Evolutionary conservation across 345 rosid genomes (phyloP).

Genomic region (Salix koriyanagi): DNA sequence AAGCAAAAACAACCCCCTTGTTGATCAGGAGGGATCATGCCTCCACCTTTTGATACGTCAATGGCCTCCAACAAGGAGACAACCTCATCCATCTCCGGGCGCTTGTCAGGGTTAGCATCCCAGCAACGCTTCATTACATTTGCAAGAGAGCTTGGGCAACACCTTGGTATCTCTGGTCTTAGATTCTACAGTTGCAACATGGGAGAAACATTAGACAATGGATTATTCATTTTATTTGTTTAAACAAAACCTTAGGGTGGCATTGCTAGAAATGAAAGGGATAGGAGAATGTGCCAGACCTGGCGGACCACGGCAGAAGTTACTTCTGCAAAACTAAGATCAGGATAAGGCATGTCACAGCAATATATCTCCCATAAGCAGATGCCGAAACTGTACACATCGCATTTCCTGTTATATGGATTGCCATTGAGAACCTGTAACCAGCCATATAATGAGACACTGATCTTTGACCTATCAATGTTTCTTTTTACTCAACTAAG

Average conservation of each 20-base stretch:
- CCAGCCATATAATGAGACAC: constrained; percentile 18
- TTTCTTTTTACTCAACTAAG: background rate
- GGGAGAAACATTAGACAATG: background rate
- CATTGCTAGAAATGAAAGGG: background rate
- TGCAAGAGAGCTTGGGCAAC: constrained; percentile 83
- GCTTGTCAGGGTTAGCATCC: constrained; percentile 91
- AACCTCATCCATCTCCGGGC: constrained; percentile 95
- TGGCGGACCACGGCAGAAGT: constrained; percentile 96
- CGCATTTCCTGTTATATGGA: constrained; percentile 94
- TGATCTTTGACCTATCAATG: constrained; percentile 6
- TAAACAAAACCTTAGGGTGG: background rate
- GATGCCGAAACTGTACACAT: constrained; percentile 93
- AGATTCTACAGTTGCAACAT: constrained; percentile 48
- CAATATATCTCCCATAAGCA: constrained; percentile 98
- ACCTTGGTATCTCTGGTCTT: constrained; percentile 96
- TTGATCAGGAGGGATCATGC: constrained; percentile 89
- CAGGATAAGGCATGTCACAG: constrained; percentile 98
- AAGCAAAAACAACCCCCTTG: constrained; percentile 82
- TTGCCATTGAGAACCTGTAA: constrained; percentile 89
- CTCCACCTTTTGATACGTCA: constrained; percentile 93
- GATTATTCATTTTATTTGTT: background rate
- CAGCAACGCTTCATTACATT: constrained; percentile 96
- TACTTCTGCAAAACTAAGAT: constrained; percentile 91
- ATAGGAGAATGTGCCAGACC: constrained; percentile 33
- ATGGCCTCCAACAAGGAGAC: constrained; percentile 80